Conservation (phyloP, 2,329 filamentous ascomycete genomes). For the Juglanconis sp. region DNA sequence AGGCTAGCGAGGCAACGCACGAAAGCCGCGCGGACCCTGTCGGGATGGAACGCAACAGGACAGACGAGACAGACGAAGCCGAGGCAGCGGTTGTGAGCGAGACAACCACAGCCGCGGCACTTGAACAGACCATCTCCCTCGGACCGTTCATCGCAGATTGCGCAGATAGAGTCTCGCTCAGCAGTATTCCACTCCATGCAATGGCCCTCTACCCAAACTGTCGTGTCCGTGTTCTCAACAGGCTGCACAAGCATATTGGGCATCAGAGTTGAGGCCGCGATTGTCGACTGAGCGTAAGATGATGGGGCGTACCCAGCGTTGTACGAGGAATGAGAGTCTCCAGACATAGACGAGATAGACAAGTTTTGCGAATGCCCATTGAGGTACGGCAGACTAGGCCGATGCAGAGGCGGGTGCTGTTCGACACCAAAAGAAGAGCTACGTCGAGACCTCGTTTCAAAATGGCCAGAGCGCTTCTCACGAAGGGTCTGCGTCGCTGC, state of each 20-base stretch:
- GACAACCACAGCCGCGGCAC: slow-evolving; percentile 62
- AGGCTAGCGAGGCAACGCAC: slow-evolving; percentile 64
- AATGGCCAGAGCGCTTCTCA: slow-evolving; percentile 93
- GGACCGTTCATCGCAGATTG: slow-evolving; percentile 72
- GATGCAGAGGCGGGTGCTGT: slow-evolving; percentile 62
- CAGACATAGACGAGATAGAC: slow-evolving; percentile 57
- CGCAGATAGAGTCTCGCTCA: slow-evolving; percentile 62
- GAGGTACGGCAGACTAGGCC: slow-evolving; percentile 72
- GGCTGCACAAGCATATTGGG: slow-evolving; percentile 78
- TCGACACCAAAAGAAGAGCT: slow-evolving; percentile 92
- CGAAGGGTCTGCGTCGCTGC: slow-evolving; percentile 79
- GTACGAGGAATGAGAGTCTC: slow-evolving; percentile 68
- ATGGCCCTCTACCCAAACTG: slow-evolving; percentile 81
- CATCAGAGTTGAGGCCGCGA: slow-evolving; percentile 84
- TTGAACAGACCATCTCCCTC: slow-evolving; percentile 71
- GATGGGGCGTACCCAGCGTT: slow-evolving; percentile 70
- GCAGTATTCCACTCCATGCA: slow-evolving; percentile 65
- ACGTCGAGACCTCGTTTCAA: slow-evolving; percentile 72
- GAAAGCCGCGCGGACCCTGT: slow-evolving; percentile 62
- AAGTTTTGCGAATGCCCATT: slow-evolving; percentile 59
- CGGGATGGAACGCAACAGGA: slow-evolving; percentile 58
- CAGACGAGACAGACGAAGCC: slow-evolving; percentile 63
- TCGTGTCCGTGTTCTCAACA: slow-evolving; percentile 74
- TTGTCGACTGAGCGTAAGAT: slow-evolving; percentile 79
- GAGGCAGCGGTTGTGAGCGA: slow-evolving; percentile 58